Percentiles rank a stretch among this genome's conserved stretches.
phyloP scores from a whole-genome alignment of 2,329 filamentous ascomycete species.

The Teratosphaeria gauchensis region DNA sequence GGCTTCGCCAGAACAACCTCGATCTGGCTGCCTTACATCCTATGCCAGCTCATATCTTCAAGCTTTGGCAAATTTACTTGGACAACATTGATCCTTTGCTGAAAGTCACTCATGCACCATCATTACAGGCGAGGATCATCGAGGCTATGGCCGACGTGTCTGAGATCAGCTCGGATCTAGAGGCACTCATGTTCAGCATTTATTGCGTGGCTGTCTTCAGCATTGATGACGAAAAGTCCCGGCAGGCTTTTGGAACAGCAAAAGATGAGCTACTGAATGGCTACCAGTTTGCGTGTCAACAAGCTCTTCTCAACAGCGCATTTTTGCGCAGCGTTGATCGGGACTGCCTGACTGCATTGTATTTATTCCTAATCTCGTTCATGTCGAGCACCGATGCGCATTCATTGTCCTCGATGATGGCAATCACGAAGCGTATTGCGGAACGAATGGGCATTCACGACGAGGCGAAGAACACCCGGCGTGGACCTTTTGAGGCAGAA shows the following conservation, averaged over 20 bases:
- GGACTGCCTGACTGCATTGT: constrained; percentile 42
- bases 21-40: constrained; percentile 49
- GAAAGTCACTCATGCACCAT: constrained; percentile 62
- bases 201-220: constrained; percentile 6
- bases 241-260: not conserved
- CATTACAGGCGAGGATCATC: constrained; percentile 54
- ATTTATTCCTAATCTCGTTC: constrained; percentile 38
- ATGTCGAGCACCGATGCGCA: constrained; percentile 2
- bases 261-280: constrained; percentile 2
- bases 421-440: constrained; percentile 7
- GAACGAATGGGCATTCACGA: constrained; percentile 9
- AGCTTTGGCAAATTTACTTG: constrained; percentile 63
- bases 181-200: constrained; percentile 10
- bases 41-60: constrained; percentile 54
- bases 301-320: constrained; percentile 36
- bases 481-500: constrained; percentile 9
- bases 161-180: constrained; percentile 41
- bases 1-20: constrained; percentile 30
- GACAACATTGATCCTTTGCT: constrained; percentile 65
- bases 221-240: constrained; percentile 29
- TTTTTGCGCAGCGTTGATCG: constrained; percentile 35
- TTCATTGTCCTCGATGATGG: constrained; percentile 5
- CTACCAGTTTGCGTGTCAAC: constrained; percentile 37
- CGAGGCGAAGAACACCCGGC: constrained; percentile 2
- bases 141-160: constrained; percentile 51